phyloP scores from a whole-genome alignment of 352 stramenopile species.

The Thalassiosira sp. region DNA sequence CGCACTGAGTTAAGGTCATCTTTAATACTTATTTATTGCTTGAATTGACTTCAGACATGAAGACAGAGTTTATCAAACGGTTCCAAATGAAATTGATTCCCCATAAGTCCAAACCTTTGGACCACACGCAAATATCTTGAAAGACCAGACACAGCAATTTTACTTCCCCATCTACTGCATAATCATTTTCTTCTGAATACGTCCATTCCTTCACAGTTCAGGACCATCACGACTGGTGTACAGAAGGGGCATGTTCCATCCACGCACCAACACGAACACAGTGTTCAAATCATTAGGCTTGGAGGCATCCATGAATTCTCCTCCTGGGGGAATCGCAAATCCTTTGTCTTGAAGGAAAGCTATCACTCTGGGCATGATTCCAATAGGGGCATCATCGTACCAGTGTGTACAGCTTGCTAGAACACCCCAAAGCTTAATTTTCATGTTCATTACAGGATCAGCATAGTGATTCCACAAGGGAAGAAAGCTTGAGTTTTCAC shows the following conservation, averaged over 20 bases:
- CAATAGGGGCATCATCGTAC: conserved; percentile 10
- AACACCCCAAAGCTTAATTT: neutral
- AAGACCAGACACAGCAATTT: no score
- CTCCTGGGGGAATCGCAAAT: neutral
- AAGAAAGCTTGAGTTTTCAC: neutral
- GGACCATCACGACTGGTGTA: neutral
- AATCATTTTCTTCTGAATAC: neutral
- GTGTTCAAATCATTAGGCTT: conserved; percentile 14
- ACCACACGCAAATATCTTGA: no score
- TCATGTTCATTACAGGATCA: neutral
- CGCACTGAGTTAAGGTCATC: no score
- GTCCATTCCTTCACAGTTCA: neutral
- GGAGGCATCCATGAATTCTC: no score
- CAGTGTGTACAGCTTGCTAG: neutral
- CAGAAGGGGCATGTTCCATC: conserved; percentile 1
- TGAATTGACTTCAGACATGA: no score
- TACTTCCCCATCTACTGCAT: neutral
- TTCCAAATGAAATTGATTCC: no score
- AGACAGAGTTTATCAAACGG: no score
- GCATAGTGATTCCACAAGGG: neutral
- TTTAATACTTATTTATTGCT: no score
- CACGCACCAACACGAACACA: neutral
- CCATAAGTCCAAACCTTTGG: no score
- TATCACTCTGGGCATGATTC: conserved; percentile 16
- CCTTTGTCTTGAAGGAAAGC: conserved; percentile 27